phyloP scores from a whole-genome alignment of 192 early-diverging fungal genomes.

The Bifiguratus adelaidae region DNA sequence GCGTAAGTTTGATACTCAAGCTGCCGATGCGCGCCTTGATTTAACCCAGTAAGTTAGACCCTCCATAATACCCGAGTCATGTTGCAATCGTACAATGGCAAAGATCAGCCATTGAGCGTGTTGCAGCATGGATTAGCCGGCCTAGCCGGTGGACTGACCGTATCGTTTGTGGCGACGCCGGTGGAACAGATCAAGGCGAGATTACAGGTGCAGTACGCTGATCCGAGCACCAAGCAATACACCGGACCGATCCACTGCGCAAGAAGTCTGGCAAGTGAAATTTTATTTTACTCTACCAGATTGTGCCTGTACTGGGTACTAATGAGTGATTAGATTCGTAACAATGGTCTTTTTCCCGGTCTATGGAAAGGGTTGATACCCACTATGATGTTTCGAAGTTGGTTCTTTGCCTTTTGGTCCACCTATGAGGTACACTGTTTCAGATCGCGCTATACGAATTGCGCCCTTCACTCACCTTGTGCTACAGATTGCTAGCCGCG shows the following conservation, averaged over 20 bases:
- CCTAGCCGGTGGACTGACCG: constrained; percentile 60
- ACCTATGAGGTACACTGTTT: constrained; percentile 38
- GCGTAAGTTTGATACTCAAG: neutral
- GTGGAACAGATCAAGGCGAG: constrained; percentile 64
- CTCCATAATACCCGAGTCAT: constrained; percentile 71
- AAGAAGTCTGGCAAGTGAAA: constrained; percentile 42
- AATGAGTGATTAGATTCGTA: constrained; percentile 28
- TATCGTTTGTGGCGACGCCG: constrained; percentile 72
- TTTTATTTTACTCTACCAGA: neutral
- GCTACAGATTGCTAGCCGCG: constrained; percentile 37
- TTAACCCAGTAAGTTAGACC: constrained; percentile 53
- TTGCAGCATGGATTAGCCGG: constrained; percentile 66
- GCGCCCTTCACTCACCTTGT: neutral
- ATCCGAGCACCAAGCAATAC: constrained; percentile 57
- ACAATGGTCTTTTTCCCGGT: constrained; percentile 63
- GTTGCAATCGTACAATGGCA: constrained; percentile 47
- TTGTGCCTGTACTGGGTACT: neutral
- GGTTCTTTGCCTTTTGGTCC: constrained; percentile 75
- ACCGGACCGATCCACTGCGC: constrained; percentile 81
- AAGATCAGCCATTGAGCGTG: constrained; percentile 40
- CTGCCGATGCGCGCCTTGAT: neutral
- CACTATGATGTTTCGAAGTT: constrained; percentile 74
- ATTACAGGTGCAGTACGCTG: constrained; percentile 67
- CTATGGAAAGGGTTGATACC: constrained; percentile 77
- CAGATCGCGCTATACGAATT: neutral